phyloP scores from a whole-genome alignment of 192 early-diverging fungal genomes.

The Endogone sp. region DNA sequence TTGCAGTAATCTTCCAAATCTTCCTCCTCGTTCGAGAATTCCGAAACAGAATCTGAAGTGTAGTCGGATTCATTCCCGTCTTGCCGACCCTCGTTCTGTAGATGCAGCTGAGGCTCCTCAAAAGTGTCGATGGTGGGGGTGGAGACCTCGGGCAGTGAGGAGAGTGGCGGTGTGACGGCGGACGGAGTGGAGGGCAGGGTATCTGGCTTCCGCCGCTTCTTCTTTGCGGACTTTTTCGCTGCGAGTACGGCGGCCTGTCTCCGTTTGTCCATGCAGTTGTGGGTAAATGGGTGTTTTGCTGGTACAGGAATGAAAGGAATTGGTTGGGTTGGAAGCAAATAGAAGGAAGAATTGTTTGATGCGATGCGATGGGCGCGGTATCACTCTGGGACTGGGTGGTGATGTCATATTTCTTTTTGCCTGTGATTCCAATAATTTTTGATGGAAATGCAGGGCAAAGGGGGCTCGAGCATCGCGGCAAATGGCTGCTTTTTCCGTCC shows the following conservation, averaged over 20 bases:
- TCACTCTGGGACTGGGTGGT: too few relatives aligned
- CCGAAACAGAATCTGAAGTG: neutral
- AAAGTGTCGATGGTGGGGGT: neutral
- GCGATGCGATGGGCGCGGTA: too few relatives aligned
- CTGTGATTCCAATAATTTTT: too few relatives aligned
- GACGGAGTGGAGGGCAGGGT: neutral
- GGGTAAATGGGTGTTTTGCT: neutral
- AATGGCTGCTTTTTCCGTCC: too few relatives aligned
- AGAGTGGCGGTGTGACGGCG: neutral
- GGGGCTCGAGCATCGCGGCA: too few relatives aligned
- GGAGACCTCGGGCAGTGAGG: neutral
- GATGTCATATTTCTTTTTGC: too few relatives aligned
- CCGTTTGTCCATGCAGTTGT: neutral
- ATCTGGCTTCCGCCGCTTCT: neutral
- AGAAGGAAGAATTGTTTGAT: too few relatives aligned
- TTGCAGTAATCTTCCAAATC: slow-evolving; percentile 87
- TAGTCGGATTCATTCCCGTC: neutral
- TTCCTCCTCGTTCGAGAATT: slow-evolving; percentile 74
- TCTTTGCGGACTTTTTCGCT: neutral
- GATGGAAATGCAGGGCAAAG: too few relatives aligned
- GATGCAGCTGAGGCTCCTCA: neutral
- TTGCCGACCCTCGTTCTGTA: neutral
- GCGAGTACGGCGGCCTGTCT: neutral
- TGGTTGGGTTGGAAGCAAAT: too few relatives aligned
- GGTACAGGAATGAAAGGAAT: too few relatives aligned